These are phyloP conservation scores for Coemansia sp. DNA, from an alignment of 192 early-diverging fungal species.

Conservation along the genomic window DNA sequence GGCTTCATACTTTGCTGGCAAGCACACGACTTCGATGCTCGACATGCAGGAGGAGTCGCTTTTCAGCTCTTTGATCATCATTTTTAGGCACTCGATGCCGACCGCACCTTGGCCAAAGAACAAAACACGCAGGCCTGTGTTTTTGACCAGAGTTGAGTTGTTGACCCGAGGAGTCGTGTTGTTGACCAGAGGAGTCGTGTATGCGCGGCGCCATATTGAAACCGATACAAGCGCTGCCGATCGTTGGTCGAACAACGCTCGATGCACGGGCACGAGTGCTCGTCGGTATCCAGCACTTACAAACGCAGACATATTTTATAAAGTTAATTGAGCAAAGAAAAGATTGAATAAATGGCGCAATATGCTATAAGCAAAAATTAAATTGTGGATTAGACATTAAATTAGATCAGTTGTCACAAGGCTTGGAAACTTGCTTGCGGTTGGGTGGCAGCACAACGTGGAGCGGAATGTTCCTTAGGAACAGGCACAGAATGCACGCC, in stretches of 20 bases:
- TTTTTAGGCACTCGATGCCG: background rate
- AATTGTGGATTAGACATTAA: background rate
- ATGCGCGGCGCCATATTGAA: background rate
- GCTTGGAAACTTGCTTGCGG: background rate
- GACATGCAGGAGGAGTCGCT: background rate
- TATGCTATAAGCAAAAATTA: too few relatives aligned
- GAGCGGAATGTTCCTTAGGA: conserved; percentile 39
- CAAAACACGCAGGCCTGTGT: background rate
- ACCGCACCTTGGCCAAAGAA: background rate
- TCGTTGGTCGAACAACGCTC: background rate
- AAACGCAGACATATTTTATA: background rate
- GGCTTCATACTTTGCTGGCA: background rate
- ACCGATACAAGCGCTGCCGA: background rate
- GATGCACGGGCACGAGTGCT: background rate
- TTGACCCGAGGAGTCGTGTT: background rate
- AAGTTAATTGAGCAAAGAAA: background rate
- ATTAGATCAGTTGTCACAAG: background rate
- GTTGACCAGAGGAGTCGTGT: background rate
- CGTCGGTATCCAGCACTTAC: background rate
- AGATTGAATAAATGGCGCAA: background rate
- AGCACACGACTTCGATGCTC: background rate
- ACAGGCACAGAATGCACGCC: conserved; percentile 45
- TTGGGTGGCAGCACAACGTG: conserved; percentile 30
- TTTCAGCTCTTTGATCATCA: background rate
- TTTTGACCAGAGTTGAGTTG: background rate